Percentiles rank a stretch among this genome's conserved stretches.
These are phyloP conservation scores for Colletotrichum chrysophilum DNA, from an alignment of 2,329 filamentous ascomycete genomes.

Conservation along the genomic window DNA sequence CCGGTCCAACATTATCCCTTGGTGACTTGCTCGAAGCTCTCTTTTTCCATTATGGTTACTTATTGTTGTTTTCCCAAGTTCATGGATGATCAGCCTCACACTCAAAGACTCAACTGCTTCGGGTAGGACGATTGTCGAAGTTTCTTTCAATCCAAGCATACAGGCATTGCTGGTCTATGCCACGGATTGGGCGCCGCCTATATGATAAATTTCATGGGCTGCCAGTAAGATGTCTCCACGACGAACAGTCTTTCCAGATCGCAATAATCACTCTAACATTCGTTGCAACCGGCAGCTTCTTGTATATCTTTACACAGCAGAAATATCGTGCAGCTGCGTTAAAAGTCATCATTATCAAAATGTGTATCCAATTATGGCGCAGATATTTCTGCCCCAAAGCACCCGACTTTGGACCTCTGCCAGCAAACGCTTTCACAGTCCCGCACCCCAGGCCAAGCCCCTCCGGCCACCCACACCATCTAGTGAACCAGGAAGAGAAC, in stretches of 20 bases:
- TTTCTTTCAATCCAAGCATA: background rate
- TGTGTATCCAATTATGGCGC: slow-evolving; percentile 12
- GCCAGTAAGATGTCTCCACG: background rate
- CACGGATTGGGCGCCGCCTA: background rate
- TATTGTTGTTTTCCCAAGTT: background rate
- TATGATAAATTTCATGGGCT: background rate
- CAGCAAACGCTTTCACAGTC: background rate
- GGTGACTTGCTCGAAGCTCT: background rate
- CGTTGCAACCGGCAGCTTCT: too few relatives aligned
- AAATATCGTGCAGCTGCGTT: background rate
- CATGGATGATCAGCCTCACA: background rate
- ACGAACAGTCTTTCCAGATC: background rate
- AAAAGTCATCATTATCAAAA: background rate
- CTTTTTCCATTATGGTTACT: background rate
- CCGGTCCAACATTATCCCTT: background rate
- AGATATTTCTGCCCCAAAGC: slow-evolving; percentile 11
- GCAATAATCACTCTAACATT: background rate
- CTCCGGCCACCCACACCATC: background rate
- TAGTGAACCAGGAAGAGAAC: background rate
- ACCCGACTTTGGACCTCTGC: background rate
- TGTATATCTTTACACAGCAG: background rate
- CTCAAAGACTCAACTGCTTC: background rate
- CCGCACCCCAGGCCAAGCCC: background rate
- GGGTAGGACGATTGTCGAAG: background rate
- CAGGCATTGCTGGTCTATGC: background rate